These are phyloP conservation scores for Mycena amicta DNA, from an alignment of 768 basidiomycete species.

Conservation along the genomic window DNA sequence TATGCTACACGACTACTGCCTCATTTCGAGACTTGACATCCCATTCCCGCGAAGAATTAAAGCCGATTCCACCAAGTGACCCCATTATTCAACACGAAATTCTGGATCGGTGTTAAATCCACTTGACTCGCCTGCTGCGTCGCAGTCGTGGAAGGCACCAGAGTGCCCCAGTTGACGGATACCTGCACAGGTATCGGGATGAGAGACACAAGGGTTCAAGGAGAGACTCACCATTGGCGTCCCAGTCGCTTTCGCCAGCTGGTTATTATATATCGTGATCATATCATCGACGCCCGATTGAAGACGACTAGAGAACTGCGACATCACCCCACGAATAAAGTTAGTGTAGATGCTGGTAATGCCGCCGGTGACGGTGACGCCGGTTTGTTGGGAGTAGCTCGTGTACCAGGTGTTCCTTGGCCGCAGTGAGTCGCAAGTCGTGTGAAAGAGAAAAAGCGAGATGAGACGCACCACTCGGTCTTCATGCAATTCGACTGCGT, in stretches of 20 bases:
- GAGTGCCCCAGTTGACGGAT: background rate
- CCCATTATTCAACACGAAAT: background rate
- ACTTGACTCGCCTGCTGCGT: background rate
- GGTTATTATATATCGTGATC: slow-evolving; percentile 1
- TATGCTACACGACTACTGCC: too few species aligned
- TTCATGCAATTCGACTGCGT: slow-evolving; percentile 11
- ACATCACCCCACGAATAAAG: slow-evolving; percentile 8
- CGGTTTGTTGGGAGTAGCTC: slow-evolving; percentile 2
- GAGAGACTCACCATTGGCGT: background rate
- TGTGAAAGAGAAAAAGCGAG: background rate
- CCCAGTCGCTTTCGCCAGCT: background rate
- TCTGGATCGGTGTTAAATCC: background rate
- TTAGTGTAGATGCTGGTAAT: slow-evolving; percentile 7
- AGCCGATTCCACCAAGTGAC: background rate
- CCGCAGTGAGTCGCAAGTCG: too few species aligned
- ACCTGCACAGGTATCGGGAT: background rate
- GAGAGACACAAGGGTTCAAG: too few species aligned
- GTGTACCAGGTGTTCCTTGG: slow-evolving; percentile 13
- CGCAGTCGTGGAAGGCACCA: background rate
- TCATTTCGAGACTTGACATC: too few species aligned
- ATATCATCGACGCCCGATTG: background rate
- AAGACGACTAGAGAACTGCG: slow-evolving; percentile 1
- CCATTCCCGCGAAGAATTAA: too few species aligned
- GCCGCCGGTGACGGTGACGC: slow-evolving; percentile 4
- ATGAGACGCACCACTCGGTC: background rate